Percentiles rank a stretch among this genome's conserved stretches.
Conservation (phyloP, 768 basidiomycete genomes). For the Fomitopsis serialis region DNA sequence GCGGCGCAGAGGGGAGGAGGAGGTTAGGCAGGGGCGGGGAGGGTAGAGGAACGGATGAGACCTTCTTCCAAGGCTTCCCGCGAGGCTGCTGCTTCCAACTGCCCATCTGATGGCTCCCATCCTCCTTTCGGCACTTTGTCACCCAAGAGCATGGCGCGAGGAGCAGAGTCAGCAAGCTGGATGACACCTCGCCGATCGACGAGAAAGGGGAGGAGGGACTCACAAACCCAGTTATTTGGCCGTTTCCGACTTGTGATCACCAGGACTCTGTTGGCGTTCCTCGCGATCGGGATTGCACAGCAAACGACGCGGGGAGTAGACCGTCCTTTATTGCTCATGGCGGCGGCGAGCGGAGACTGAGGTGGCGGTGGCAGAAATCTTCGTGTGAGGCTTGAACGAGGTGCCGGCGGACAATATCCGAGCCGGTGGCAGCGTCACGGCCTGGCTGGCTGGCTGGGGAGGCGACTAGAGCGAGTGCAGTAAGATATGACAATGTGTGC, state of each 20-base stretch:
- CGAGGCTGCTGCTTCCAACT: constrained; percentile 81
- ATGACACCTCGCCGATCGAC: constrained; percentile 4
- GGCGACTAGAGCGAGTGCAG: not conserved
- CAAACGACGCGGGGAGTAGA: constrained; percentile 81
- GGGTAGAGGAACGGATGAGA: constrained; percentile 80
- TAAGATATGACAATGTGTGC: not conserved
- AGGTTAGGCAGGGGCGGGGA: constrained; percentile 40
- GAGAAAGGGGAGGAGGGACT: constrained; percentile 36
- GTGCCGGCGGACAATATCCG: not conserved
- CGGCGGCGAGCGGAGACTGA: not conserved
- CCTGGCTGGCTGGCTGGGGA: not conserved
- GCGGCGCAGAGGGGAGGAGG: constrained; percentile 16
- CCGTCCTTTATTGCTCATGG: constrained; percentile 66
- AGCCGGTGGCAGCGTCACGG: not conserved
- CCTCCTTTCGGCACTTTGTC: constrained; percentile 85
- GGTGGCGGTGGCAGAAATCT: not conserved
- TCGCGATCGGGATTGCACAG: constrained; percentile 82
- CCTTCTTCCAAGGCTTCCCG: constrained; percentile 96
- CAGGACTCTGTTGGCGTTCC: constrained; percentile 70
- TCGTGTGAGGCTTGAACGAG: too few relatives aligned
- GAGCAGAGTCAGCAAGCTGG: constrained; percentile 9
- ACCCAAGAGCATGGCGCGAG: constrained; percentile 1
- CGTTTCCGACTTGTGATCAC: constrained; percentile 83
- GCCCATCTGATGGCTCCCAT: constrained; percentile 79
- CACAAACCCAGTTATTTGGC: constrained; percentile 80